A percentile compares a stretch with the other conserved stretches of the same genome.
phyloP scores from a whole-genome alignment of 116 monocot species.

The Phalaenopsis hybrid region DNA sequence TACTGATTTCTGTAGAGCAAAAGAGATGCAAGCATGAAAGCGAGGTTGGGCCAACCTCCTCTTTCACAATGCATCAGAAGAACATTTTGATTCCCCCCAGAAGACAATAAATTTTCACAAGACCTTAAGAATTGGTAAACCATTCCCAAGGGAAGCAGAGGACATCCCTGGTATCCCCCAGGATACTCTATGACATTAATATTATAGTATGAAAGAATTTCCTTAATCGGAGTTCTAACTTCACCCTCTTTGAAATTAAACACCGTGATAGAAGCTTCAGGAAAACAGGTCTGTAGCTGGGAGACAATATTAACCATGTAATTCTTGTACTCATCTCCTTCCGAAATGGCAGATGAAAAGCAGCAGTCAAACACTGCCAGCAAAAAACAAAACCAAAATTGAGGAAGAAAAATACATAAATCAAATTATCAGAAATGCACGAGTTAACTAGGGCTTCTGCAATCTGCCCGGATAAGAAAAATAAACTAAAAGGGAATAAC shows the following conservation, averaged over 20 bases:
- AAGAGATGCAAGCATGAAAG: slow-evolving; percentile 90
- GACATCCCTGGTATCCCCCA: slow-evolving; percentile 63
- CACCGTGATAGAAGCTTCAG: slow-evolving; percentile 73
- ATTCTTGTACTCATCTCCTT: slow-evolving; percentile 50
- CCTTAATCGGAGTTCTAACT: slow-evolving; percentile 39
- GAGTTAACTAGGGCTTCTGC: too few species aligned
- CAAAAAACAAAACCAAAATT: background rate
- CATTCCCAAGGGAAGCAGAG: slow-evolving; percentile 76
- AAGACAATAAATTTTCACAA: slow-evolving; percentile 68
- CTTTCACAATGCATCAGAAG: slow-evolving; percentile 83
- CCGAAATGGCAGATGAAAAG: slow-evolving; percentile 58
- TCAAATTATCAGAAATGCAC: too few species aligned
- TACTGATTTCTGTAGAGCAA: slow-evolving; percentile 87
- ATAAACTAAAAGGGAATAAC: too few species aligned
- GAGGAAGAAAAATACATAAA: background rate
- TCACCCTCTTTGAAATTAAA: slow-evolving; percentile 54
- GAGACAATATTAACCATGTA: slow-evolving; percentile 56
- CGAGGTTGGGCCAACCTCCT: slow-evolving; percentile 85
- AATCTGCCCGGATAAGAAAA: too few species aligned
- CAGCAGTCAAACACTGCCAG: slow-evolving; percentile 77
- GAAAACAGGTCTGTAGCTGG: slow-evolving; percentile 58
- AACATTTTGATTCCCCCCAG: slow-evolving; percentile 62
- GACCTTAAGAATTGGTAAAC: slow-evolving; percentile 70
- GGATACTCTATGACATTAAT: slow-evolving; percentile 77
- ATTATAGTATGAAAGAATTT: slow-evolving; percentile 43